Base-by-base conservation (phyloP, 2,329 filamentous ascomycete genomes). In the Pseudogymnoascus sp. region DNA sequence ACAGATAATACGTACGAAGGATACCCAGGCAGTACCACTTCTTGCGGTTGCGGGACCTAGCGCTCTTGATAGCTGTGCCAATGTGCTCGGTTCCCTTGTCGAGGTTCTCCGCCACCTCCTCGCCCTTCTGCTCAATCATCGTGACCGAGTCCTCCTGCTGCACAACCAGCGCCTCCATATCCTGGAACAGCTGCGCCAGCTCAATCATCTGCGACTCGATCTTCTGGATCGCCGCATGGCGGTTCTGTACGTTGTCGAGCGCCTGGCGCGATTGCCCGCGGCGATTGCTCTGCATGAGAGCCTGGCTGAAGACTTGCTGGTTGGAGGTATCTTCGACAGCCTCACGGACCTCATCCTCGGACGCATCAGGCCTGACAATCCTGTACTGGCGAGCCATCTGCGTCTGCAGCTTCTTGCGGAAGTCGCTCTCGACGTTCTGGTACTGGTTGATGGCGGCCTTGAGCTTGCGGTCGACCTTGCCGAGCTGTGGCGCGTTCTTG, bases 1-100 rank as follows among this genome's bases (percentile, higher is more conserved):
- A 36, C 51, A 36, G 17, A 42, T 36, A 59, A 9, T 58, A 66
- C 66, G 61, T 68, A 84, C 82, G 76, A 73, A 82, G 79, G 78
- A 97, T 91, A 70, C 88, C 86, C 68, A 96, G 78, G 80, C 92
- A 96, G 74, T 90, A 92, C 92, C 92, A 97, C 89, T 97, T 97
- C 91, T 95, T 96, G 79, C 70, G 71, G 62, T 86, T 90, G 68
- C 90, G 84, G 69, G 85, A 84, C 73, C 88, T 82, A 7, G 93
- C 93, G 68, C 90, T 96, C 65, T 83, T 81, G 65, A 96, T 89
- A 10, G 92, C 92, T n/a, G 83, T 84, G 39, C 82, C 86, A 64
- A 97, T 89, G 75, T 97, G 86, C 66, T 85, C 83, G 72, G 94
- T 97, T 66, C 88, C 93, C 74, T 94, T 89, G 71, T 88, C 85